These are phyloP conservation scores for Pleurotus tuoliensis DNA, from an alignment of 768 basidiomycete species.

Conservation along the genomic window DNA sequence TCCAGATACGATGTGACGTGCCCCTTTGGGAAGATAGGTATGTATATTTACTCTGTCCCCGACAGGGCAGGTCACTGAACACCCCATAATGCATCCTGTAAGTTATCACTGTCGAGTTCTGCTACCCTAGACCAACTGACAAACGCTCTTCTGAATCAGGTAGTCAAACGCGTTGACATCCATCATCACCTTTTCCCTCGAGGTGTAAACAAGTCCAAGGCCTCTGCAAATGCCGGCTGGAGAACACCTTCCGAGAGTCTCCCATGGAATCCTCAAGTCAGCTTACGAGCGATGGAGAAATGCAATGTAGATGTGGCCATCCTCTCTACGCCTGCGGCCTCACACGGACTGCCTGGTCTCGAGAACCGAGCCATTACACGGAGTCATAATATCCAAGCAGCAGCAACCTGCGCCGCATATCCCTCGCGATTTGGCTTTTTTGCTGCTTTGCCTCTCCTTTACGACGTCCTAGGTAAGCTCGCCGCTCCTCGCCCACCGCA, in stretches of 20 bases:
- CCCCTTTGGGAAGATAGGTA: too few relatives aligned
- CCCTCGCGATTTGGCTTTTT: slow-evolving; percentile 67
- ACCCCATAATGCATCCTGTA: not conserved
- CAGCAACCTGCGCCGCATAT: slow-evolving; percentile 43
- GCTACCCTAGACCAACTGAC: not conserved
- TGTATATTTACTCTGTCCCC: too few relatives aligned
- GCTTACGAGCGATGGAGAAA: slow-evolving; percentile 60
- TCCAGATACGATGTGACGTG: too few relatives aligned
- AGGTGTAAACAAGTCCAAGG: slow-evolving; percentile 41
- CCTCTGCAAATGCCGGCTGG: slow-evolving; percentile 53
- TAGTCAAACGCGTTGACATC: slow-evolving; percentile 50
- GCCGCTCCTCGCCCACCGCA: not conserved
- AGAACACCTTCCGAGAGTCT: slow-evolving; percentile 57
- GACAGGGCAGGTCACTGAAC: not conserved
- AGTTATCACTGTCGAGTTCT: not conserved
- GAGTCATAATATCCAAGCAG: slow-evolving; percentile 42
- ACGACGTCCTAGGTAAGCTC: slow-evolving; percentile 54
- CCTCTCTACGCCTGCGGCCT: slow-evolving; percentile 62
- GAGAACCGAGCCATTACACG: slow-evolving; percentile 41
- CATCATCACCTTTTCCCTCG: slow-evolving; percentile 75
- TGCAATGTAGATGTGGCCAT: slow-evolving; percentile 56
- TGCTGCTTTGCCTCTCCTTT: slow-evolving; percentile 57
- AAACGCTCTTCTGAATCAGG: not conserved
- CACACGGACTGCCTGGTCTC: slow-evolving; percentile 30
- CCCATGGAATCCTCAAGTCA: slow-evolving; percentile 59